phyloP scores from a whole-genome alignment of 768 basidiomycete species.

The Fomitopsis pulvina region DNA sequence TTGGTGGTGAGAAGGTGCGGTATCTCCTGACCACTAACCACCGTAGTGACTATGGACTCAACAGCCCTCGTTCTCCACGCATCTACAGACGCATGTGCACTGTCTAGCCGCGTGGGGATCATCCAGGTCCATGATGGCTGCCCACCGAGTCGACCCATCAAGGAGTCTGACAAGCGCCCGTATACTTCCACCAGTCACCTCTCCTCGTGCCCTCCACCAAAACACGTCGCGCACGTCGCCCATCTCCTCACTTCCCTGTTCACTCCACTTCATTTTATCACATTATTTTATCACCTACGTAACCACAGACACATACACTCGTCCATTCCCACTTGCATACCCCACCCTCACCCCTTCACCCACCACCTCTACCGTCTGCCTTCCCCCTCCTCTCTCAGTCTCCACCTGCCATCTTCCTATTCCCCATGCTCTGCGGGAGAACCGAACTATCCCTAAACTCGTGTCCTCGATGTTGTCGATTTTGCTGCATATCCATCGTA shows the following conservation, averaged over 20 bases:
- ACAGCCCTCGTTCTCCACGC: too few relatives aligned
- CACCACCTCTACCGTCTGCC: not conserved
- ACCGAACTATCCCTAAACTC: not conserved
- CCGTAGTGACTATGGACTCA: too few relatives aligned
- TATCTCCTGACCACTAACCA: not conserved
- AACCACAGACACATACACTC: not conserved
- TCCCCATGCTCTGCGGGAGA: not conserved
- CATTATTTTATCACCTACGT: slow-evolving; percentile 1
- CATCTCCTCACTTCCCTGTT: not conserved
- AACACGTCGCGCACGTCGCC: not conserved
- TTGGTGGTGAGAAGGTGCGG: not conserved
- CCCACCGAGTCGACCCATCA: too few relatives aligned
- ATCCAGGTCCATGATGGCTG: too few relatives aligned
- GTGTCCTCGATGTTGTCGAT: slow-evolving; percentile 3
- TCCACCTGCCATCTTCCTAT: not conserved
- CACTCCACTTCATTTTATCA: not conserved
- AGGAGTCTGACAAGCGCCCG: too few relatives aligned
- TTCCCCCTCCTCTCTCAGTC: not conserved
- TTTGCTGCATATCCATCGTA: not conserved
- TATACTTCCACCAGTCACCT: not conserved
- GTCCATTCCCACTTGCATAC: not conserved
- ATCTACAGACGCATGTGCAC: too few relatives aligned
- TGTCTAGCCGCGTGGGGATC: too few relatives aligned
- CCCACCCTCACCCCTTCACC: not conserved
- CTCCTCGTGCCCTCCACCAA: not conserved